Conservation (phyloP, 345 rosid species). For the Stellera chamaejasme region DNA sequence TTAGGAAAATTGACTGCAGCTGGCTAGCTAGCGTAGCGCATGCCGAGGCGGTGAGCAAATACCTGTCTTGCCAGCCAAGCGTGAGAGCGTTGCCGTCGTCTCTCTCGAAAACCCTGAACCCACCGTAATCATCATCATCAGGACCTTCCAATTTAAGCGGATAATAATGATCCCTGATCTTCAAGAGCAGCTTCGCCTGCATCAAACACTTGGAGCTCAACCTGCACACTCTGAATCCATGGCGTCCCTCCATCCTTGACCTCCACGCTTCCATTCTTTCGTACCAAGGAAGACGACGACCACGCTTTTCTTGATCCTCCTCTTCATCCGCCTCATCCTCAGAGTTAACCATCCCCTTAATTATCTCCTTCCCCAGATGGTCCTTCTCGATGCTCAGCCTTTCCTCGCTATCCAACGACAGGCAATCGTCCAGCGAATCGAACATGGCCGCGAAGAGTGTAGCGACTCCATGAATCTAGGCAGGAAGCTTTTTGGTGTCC, state of each 20-base stretch:
- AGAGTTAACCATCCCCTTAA: conserved; percentile 36
- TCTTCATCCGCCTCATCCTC: conserved; percentile 15
- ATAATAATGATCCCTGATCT: conserved; percentile 37
- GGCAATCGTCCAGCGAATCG: conserved; percentile 57
- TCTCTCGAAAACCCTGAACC: conserved; percentile 45
- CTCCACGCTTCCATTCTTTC: conserved; percentile 57
- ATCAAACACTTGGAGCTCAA: conserved; percentile 50
- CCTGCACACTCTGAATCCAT: conserved; percentile 42
- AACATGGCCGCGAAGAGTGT: conserved; percentile 67
- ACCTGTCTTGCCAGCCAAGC: conserved; percentile 59
- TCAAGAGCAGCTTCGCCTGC: conserved; percentile 57
- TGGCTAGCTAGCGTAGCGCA: no score
- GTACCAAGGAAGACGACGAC: conserved; percentile 23
- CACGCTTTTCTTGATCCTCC: no score
- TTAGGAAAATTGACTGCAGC: no score
- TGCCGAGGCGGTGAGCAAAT: conserved; percentile 51
- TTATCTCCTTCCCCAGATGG: conserved; percentile 51
- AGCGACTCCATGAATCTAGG: conserved; percentile 59
- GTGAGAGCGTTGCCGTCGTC: conserved; percentile 48
- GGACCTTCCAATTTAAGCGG: conserved; percentile 42
- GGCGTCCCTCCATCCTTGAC: conserved; percentile 52
- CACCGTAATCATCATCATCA: conserved; percentile 33
- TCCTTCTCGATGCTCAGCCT: conserved; percentile 54
- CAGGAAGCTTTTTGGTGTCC: conserved; percentile 33
- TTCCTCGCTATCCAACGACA: conserved; percentile 44